Evolutionary conservation across 164 flowering plant genomes (phyloP), one percentile per base, ranked within the genome.

Genomic region (Kingdonia uniflora): DNA sequence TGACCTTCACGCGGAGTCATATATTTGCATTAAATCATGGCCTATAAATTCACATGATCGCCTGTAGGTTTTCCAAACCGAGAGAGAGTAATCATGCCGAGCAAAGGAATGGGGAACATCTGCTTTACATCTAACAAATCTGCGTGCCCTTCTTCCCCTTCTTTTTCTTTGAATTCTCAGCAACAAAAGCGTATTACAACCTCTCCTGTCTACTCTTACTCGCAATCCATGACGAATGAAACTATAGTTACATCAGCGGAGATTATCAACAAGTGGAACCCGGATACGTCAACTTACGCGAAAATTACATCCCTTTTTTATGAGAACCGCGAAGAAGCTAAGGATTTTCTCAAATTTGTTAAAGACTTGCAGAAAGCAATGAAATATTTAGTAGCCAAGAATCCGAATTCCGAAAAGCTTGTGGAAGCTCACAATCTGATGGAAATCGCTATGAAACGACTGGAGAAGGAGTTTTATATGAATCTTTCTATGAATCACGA

Each of bases 371-470:
- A 74, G 41, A 15, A 51, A 33, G 73, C 85, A 0, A 85, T 85
- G 95, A 74, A 73, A 20, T 67, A 33, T 61, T 69, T 71, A 42
- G 42, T 68, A 2, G 17, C 66, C 5, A 58, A 65, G 7, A 11
- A 59, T 15, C 49, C 75, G 10, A 29, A 45, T 42, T 73, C 81
- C 8, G 60, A 69, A 0, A 70, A 57, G 49, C 82, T 85, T 42
- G 62, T 76, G 2, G 56, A 46, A 0, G 74, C 80, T 14, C 94
- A 85, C 37, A 65, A 52, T 0, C 50, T 84, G 12, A 81, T 85
- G 82, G 74, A 74, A 16, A 52, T 58, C 2, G 90, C 90, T 6
- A 87, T 82, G 80, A 78, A 74, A 51, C 52, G 80, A 11, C 70
- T 84, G 0, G 64, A 83, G 60, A 74, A 68, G 67, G 96, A 87